Base-by-base conservation (phyloP, 2,329 filamentous ascomycete genomes). In the Mycosphaerella sp. region DNA sequence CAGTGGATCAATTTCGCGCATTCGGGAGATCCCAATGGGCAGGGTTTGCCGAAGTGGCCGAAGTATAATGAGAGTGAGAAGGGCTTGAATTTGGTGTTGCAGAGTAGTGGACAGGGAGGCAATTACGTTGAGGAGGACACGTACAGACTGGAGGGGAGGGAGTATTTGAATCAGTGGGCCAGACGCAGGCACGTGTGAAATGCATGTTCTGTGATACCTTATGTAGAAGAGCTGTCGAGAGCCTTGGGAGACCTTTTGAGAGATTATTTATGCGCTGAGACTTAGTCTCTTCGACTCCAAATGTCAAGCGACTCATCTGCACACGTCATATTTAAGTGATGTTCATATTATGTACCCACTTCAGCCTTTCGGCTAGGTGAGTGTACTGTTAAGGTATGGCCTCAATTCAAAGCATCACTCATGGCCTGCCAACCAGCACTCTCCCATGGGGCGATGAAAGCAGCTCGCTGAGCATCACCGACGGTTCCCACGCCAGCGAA, bases 361-460 rank as follows among this genome's bases (percentile, higher is more conserved):
- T n/a, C n/a, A n/a, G n/a, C n/a, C n/a, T n/a, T 30, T 30, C 28
- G 28, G 10, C 28, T 30, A 30, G 28, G 21, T 25, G 5, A 25
- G 21, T 25, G 21, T 25, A 25, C 21, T 25, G 21, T 34, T 12
- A 4, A 34, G 30, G 10, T n/a, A 34, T n/a, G 10, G 10, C 6
- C 30, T 49, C 37, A 44, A n/a, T 40, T 36, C 51, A 54, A 40
- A 30, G 35, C 48, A 13, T 55, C 52, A 16, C 43, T 48, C 57
- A 59, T 47, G 4, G 48, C 44, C 10, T 49, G 39, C 61, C 60
- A 62, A 6, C 60, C 61, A 10, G 10, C 37, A 13, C 17, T 45
- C 30, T 54, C 53, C 90, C 91, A 97, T 5, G 93, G 93, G 34
- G 90, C 87, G 59, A 94, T 69, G 68, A 93, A 79, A 41, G 89